Percentiles rank a stretch among this genome's conserved stretches.
Evolutionary conservation across 352 stramenopile genomes (phyloP).

Genomic region (Pseudoperonospora humuli): DNA sequence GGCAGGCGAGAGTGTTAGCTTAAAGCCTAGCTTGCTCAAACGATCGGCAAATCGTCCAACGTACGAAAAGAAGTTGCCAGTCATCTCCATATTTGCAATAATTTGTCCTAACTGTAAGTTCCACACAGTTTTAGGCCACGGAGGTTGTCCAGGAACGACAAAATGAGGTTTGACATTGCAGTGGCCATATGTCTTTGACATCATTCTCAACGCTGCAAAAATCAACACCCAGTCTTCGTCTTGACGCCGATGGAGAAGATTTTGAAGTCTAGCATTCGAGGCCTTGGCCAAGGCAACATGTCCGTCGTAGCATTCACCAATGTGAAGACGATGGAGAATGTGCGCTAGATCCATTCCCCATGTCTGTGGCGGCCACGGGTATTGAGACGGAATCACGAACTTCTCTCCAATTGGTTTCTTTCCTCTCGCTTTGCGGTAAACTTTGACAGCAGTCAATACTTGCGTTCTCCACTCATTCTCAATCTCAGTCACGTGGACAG

Average conservation of each 20-base stretch:
- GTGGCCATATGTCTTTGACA: constrained; percentile 8
- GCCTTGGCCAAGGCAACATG: constrained; percentile 13
- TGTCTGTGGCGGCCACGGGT: constrained; percentile 15
- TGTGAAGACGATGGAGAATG: constrained; percentile 15
- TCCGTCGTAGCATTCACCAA: constrained; percentile 16
- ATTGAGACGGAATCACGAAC: constrained; percentile 18
- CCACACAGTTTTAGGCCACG: constrained; percentile 17
- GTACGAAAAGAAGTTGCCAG: constrained; percentile 15
- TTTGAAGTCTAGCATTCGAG: constrained; percentile 5
- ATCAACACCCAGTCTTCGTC: constrained; percentile 18
- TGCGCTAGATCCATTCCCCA: constrained; percentile 20
- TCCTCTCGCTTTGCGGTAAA: constrained; percentile 10
- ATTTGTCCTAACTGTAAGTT: constrained; percentile 20
- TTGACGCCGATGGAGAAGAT: constrained; percentile 7
- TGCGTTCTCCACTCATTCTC: constrained; percentile 18
- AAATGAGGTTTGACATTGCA: constrained; percentile 16
- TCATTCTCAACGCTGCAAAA: constrained; percentile 9
- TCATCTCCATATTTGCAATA: constrained; percentile 17
- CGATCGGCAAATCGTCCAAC: constrained; percentile 8
- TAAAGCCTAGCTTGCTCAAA: constrained; percentile 15
- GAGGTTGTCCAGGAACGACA: constrained; percentile 5
- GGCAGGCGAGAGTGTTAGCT: constrained; percentile 8
- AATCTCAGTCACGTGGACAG: constrained; percentile 8
- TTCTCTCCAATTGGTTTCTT: constrained; percentile 1
- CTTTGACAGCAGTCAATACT: constrained; percentile 14